Base-by-base conservation (phyloP, 805 yeast species). In the Ogataea methanolica region DNA sequence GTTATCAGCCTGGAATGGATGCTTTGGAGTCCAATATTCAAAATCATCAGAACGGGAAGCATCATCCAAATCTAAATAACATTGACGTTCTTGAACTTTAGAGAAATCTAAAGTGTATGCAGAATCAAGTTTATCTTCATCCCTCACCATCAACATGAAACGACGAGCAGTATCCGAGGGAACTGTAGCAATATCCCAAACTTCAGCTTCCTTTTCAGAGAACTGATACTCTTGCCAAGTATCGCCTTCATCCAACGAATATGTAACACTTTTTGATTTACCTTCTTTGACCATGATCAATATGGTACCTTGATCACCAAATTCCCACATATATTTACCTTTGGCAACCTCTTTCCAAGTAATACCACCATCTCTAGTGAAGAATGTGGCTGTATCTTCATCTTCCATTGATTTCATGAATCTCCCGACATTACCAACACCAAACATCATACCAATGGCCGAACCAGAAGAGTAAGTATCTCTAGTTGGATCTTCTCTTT, bases 271-370 rank as follows among this genome's bases (percentile, higher is more conserved):
- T 49, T 88, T 73, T 0, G 96, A 83, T 7, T 72, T 68, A 4
- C 66, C 70, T 6, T 77, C 79, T 36, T 81, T 74, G 2, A 85
- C 92, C 43, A 91, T 63, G 1, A 88, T 88, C 43, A 94, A 67
- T 34, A 94, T 76, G 0, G 96, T 83, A 16, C 99, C 99, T 54
- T 88, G 87, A 65, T 94, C 99, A 52, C 98, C 98, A 65, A 74
- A 94, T 66, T 91, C 98, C 98, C 98, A 94, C 79, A 85, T 85
- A 56, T 79, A 78, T 1, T 80, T 75, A 4, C 95, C 94, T 50
- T 84, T 80, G 49, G 68, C 74, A 29, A 92, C 71, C 65, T 88
- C 96, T 44, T 66, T 78, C 98, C 98, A 94, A 3, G 90, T 77
- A 15, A 81, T 69, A 48, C 99, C 99, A 2, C 94, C 99, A 67